Evolutionary conservation across 495 filamentous ascomycete genomes (phyloP).

Genomic region (Antarctomyces pellizariae): DNA sequence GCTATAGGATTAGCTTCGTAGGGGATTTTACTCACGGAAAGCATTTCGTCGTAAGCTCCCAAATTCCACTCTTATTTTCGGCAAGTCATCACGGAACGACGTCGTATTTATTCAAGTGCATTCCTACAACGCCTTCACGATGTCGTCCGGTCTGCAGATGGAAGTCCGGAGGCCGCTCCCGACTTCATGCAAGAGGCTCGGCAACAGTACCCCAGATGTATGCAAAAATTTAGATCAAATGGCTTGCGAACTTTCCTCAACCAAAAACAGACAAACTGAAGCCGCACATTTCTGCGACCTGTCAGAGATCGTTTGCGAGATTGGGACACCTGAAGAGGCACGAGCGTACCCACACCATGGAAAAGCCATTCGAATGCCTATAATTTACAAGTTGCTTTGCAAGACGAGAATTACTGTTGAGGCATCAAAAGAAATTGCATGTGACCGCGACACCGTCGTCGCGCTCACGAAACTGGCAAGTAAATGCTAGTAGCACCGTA

Average conservation of each 20-base stretch:
- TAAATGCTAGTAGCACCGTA: conserved; percentile 70
- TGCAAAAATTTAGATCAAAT: no score
- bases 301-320: conserved; percentile 77
- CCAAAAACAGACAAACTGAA: conserved; percentile 94
- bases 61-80: no score
- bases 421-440: conserved; percentile 97
- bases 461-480: conserved; percentile 58
- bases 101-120: no score
- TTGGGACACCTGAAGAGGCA: conserved; percentile 95
- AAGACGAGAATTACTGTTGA: conserved; percentile 68
- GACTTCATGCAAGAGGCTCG: no score
- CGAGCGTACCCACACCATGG: conserved; percentile 95
- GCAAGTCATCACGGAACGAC: no score
- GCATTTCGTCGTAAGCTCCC: no score
- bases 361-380: conserved; percentile 96
- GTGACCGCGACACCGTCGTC: conserved; percentile 86
- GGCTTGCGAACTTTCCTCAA: conserved; percentile 45
- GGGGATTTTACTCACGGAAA: no score
- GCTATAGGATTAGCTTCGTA: no score
- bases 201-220: no score
- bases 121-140: no score
- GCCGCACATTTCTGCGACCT: conserved; percentile 86
- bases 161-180: no score
- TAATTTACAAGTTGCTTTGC: conserved; percentile 93
- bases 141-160: no score